Conservation (phyloP, 2,329 filamentous ascomycete species). For the Whalleya microplaca region DNA sequence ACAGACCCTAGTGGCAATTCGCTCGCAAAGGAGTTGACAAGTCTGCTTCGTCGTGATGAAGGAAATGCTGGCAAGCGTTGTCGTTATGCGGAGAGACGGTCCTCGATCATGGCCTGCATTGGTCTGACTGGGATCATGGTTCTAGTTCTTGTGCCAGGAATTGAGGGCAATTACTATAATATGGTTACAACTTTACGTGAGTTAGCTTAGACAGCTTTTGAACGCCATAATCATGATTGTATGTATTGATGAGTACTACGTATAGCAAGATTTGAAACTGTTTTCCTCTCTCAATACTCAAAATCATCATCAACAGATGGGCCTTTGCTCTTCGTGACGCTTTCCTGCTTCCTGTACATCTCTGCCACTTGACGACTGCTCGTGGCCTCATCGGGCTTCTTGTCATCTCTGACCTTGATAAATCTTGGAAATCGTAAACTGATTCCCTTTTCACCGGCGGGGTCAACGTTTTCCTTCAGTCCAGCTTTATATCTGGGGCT, state of each 20-base stretch:
- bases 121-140: background rate
- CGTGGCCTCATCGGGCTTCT: conserved; percentile 91
- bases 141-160: background rate
- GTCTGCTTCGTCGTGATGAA: background rate
- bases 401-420: conserved; percentile 90
- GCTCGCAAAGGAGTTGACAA: background rate
- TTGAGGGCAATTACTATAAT: background rate
- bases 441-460: conserved; percentile 74
- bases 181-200: background rate
- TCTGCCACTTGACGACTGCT: conserved; percentile 85
- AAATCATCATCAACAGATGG: conserved; percentile 94
- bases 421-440: conserved; percentile 90
- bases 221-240: conserved; percentile 6
- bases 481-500: conserved; percentile 94
- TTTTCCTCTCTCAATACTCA: conserved; percentile 72
- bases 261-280: conserved; percentile 9
- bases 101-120: background rate
- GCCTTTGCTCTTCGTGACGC: conserved; percentile 82
- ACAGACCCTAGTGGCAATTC: conserved; percentile 1
- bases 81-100: background rate
- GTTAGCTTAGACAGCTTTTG: background rate
- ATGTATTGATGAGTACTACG: conserved; percentile 1
- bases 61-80: background rate
- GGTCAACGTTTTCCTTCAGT: conserved; percentile 76
- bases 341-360: conserved; percentile 96